A percentile compares a stretch with the other conserved stretches of the same genome.
These are phyloP conservation scores for Melaleuca quinquenervia DNA, from an alignment of 345 rosid species.

Conservation along the genomic window DNA sequence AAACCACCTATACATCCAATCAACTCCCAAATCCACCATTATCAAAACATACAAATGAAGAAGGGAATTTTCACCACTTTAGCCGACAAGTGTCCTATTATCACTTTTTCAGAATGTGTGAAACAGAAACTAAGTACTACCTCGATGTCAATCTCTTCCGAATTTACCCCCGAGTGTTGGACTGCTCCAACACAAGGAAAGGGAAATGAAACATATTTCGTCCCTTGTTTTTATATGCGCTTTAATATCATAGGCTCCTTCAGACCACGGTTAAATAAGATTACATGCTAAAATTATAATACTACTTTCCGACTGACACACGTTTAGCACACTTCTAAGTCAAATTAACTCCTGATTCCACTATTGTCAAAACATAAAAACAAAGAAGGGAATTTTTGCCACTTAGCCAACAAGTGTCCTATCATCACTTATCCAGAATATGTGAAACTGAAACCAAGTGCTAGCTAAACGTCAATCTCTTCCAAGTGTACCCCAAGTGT, in stretches of 20 bases:
- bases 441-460: no score
- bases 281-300: neutral
- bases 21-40: neutral
- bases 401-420: no score
- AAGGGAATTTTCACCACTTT: neutral
- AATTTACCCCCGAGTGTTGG: neutral
- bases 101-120: neutral
- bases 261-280: neutral
- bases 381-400: no score
- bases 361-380: no score
- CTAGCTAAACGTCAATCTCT: no score
- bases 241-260: neutral
- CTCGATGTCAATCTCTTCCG: neutral
- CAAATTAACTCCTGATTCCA: no score
- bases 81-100: neutral
- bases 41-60: neutral
- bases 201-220: neutral
- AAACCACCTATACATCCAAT: neutral
- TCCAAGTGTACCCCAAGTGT: no score
- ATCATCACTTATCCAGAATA: no score
- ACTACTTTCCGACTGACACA: neutral
- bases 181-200: neutral
- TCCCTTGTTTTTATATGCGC: neutral
- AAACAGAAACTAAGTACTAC: neutral
- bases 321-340: neutral